A percentile compares a stretch with the other conserved stretches of the same genome.
phyloP scores from a whole-genome alignment of 31 red algal species.

The Porphyra umbilicalis region DNA sequence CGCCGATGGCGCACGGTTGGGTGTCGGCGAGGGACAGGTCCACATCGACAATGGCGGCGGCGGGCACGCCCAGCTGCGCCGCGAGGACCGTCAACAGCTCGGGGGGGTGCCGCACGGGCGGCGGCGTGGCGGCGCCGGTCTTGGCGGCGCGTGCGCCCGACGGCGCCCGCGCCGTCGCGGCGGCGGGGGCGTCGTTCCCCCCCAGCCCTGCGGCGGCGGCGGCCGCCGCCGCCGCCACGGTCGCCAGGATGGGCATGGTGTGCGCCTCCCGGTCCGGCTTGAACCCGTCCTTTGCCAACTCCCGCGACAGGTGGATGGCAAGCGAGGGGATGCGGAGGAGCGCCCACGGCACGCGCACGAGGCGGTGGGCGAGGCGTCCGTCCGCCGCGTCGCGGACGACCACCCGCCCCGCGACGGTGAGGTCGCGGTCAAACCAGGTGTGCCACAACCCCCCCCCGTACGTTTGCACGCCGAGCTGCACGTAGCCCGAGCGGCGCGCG shows the following conservation, averaged over 20 bases:
- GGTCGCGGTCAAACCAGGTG: slow-evolving; percentile 94
- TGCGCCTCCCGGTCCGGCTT: slow-evolving; percentile 71
- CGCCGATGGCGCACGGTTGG: slow-evolving; percentile 59
- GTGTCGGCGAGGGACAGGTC: slow-evolving; percentile 62
- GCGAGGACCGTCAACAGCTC: slow-evolving; percentile 35
- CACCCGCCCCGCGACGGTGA: slow-evolving; percentile 74
- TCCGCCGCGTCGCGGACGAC: slow-evolving; percentile 14
- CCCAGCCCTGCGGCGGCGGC: neutral
- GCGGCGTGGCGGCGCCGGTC: neutral
- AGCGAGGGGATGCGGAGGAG: slow-evolving; percentile 71
- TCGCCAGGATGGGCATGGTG: slow-evolving; percentile 58
- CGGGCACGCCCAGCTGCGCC: slow-evolving; percentile 11
- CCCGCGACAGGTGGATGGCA: slow-evolving; percentile 72
- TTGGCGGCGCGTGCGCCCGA: neutral
- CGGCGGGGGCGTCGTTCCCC: neutral
- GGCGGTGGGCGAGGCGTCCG: slow-evolving; percentile 4
- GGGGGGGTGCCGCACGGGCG: slow-evolving; percentile 19
- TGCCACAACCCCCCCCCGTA: slow-evolving; percentile 91
- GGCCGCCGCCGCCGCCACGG: slow-evolving; percentile 6
- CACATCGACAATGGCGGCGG: slow-evolving; percentile 49
- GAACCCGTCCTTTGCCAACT: slow-evolving; percentile 53
- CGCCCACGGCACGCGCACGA: slow-evolving; percentile 39
- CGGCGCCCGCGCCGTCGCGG: neutral
- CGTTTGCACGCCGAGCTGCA: slow-evolving; percentile 74
- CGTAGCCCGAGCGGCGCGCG: slow-evolving; percentile 20